A percentile compares a stretch with the other conserved stretches of the same genome.
Evolutionary conservation across 1,139 yeast species (phyloP).

Genomic region (Petasospora rhodanensis): DNA sequence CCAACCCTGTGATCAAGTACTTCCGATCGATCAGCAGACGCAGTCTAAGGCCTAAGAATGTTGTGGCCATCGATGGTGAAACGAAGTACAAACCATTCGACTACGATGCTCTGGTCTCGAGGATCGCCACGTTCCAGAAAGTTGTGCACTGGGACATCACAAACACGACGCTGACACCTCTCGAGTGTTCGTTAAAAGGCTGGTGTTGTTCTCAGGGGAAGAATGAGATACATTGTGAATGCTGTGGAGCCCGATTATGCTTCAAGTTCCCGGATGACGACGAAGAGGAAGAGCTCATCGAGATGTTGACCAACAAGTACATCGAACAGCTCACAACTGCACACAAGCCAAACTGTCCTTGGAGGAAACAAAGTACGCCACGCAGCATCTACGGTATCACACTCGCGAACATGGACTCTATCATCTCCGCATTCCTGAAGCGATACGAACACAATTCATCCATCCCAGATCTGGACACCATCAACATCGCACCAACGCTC

Average conservation of each 20-base stretch:
- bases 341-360: slow-evolving; percentile 21
- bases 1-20: slow-evolving; percentile 7
- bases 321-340: slow-evolving; percentile 2
- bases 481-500: slow-evolving; percentile 4
- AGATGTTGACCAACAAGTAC: slow-evolving; percentile 12
- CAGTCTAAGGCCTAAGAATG: slow-evolving; percentile 1
- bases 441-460: slow-evolving; percentile 11
- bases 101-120: slow-evolving; percentile 1
- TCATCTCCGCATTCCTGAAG: slow-evolving; percentile 8
- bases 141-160: slow-evolving; percentile 9
- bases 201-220: slow-evolving; percentile 10
- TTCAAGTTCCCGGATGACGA: slow-evolving; percentile 4
- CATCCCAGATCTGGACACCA: neutral
- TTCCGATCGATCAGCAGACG: slow-evolving; percentile 9
- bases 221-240: slow-evolving; percentile 8
- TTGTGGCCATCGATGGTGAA: neutral
- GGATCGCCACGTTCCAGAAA: slow-evolving; percentile 11
- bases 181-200: slow-evolving; percentile 7
- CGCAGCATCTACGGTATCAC: slow-evolving; percentile 14
- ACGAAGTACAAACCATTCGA: slow-evolving; percentile 9
- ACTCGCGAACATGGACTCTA: slow-evolving; percentile 8
- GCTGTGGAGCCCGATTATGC: slow-evolving; percentile 6
- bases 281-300: slow-evolving; percentile 5
- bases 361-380: slow-evolving; percentile 20
- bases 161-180: slow-evolving; percentile 5